Conservation (phyloP, 352 stramenopile species). For the Phytophthora cactorum region DNA sequence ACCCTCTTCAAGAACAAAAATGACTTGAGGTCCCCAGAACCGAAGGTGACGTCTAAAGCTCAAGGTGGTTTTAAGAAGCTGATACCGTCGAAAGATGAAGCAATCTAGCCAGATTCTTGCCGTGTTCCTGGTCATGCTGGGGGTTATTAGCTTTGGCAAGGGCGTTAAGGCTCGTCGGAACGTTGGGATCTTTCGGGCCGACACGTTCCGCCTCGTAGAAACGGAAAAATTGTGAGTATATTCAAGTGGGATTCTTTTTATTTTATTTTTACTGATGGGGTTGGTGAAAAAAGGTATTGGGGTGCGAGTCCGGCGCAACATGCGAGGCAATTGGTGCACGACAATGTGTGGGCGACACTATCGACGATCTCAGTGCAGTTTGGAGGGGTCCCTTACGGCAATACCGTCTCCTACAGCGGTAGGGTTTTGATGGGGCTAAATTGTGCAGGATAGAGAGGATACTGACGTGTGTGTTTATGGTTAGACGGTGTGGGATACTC, state of each 20-base stretch:
- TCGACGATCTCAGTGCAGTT: conserved; percentile 69
- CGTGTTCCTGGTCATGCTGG: conserved; percentile 23
- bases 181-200: conserved; percentile 14
- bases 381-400: conserved; percentile 56
- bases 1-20: conserved; percentile 1
- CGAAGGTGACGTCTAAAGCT: conserved; percentile 26
- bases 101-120: conserved; percentile 9
- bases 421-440: not conserved
- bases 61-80: conserved; percentile 1
- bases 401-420: conserved; percentile 78
- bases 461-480: not conserved
- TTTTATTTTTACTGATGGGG: conserved; percentile 12
- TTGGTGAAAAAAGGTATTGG: conserved; percentile 19
- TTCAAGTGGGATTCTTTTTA: not conserved
- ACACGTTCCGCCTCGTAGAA: conserved; percentile 31
- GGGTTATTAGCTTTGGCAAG: not conserved
- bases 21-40: conserved; percentile 2
- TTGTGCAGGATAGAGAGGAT: too few relatives aligned
- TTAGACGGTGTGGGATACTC: conserved; percentile 64
- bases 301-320: conserved; percentile 41
- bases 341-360: conserved; percentile 71
- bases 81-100: conserved; percentile 22
- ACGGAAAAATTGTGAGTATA: conserved; percentile 18
- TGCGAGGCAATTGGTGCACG: conserved; percentile 67
- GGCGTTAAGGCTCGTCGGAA: conserved; percentile 17